These are phyloP conservation scores for Fusarium scirpi DNA, from an alignment of 2,329 filamentous ascomycete genomes.

Conservation along the genomic window DNA sequence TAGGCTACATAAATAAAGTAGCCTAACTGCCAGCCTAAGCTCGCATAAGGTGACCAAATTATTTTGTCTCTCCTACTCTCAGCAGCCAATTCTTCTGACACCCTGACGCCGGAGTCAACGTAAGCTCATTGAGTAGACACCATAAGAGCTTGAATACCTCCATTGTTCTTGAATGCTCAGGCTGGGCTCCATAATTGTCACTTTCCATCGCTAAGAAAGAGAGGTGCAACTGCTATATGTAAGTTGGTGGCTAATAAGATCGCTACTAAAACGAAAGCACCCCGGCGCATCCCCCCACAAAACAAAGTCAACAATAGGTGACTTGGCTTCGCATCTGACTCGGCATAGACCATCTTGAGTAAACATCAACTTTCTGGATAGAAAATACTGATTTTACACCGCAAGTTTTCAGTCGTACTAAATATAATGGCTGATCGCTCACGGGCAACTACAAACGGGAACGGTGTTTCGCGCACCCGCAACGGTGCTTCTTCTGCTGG, in stretches of 20 bases:
- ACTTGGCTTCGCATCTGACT: slow-evolving; percentile 26
- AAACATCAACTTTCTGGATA: slow-evolving; percentile 18
- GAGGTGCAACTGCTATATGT: background rate
- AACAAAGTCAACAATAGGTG: slow-evolving; percentile 40
- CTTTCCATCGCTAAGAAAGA: background rate
- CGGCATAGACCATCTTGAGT: slow-evolving; percentile 7
- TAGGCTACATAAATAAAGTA: no score
- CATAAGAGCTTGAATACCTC: background rate
- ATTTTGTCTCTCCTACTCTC: no score
- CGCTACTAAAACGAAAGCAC: slow-evolving; percentile 24
- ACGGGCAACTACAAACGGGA: slow-evolving; percentile 38
- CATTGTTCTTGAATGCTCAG: background rate
- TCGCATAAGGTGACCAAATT: no score
- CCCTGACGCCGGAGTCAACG: background rate
- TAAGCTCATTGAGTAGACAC: background rate
- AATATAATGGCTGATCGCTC: slow-evolving; percentile 44
- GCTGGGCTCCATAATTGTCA: background rate
- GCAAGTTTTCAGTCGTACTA: background rate
- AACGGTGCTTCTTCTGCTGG: slow-evolving; percentile 39
- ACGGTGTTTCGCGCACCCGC: slow-evolving; percentile 31
- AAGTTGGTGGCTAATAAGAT: slow-evolving; percentile 14
- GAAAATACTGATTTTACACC: background rate
- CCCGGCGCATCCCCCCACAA: slow-evolving; percentile 43
- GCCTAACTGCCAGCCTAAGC: no score
- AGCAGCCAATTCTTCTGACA: no score